These are phyloP conservation scores for Neoarthrinium moseri DNA, from an alignment of 2,329 filamentous ascomycete genomes.

Conservation along the genomic window DNA sequence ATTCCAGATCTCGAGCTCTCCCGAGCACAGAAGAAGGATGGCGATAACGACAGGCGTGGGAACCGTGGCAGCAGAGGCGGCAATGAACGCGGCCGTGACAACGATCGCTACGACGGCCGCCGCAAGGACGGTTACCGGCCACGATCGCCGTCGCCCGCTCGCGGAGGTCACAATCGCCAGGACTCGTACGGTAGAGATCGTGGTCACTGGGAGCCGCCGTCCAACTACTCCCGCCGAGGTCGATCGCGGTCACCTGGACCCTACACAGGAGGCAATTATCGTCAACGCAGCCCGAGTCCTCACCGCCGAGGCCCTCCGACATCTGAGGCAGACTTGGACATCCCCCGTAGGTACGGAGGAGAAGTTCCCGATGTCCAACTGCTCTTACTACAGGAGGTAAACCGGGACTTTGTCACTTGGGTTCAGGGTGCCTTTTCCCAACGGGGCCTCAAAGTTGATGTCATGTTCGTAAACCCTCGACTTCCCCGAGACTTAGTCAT, in stretches of 20 bases:
- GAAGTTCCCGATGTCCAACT: slow-evolving; percentile 90
- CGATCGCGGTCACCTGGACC: slow-evolving; percentile 68
- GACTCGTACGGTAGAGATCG: slow-evolving; percentile 36
- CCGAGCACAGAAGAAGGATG: slow-evolving; percentile 78
- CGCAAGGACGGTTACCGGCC: slow-evolving; percentile 26
- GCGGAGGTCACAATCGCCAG: slow-evolving; percentile 31
- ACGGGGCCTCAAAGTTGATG: slow-evolving; percentile 71
- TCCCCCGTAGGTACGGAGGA: slow-evolving; percentile 69
- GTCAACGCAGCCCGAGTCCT: slow-evolving; percentile 71
- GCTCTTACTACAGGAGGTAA: slow-evolving; percentile 75
- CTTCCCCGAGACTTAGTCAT: slow-evolving; percentile 78
- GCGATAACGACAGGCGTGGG: slow-evolving; percentile 58
- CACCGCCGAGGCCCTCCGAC: slow-evolving; percentile 39
- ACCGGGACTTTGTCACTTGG: slow-evolving; percentile 78
- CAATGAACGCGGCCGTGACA: slow-evolving; percentile 50
- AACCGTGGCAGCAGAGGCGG: slow-evolving; percentile 45
- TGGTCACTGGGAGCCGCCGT: slow-evolving; percentile 23
- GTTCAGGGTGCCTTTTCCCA: slow-evolving; percentile 74
- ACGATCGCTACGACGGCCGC: slow-evolving; percentile 22
- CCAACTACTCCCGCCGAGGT: slow-evolving; percentile 47
- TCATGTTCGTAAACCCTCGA: slow-evolving; percentile 75
- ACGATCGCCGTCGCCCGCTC: slow-evolving; percentile 21
- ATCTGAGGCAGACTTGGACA: slow-evolving; percentile 58
- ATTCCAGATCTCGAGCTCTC: slow-evolving; percentile 80
- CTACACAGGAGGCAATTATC: slow-evolving; percentile 51